Percentiles rank a stretch among this genome's conserved stretches.
Conservation (phyloP, 805 yeast genomes). For the Candida peoriensis region DNA sequence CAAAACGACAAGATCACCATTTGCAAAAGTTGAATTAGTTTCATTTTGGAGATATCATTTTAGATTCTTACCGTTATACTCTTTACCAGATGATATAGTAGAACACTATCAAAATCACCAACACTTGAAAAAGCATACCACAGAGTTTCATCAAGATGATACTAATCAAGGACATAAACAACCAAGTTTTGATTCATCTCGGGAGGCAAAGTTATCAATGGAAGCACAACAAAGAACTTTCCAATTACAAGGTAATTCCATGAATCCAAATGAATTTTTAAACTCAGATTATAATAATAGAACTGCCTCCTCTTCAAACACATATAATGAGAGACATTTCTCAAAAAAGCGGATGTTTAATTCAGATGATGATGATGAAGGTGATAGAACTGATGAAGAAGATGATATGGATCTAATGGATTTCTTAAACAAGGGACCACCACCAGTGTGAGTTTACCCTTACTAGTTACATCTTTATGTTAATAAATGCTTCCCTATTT, state of each 20-base stretch:
- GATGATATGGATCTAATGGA: slow-evolving; percentile 42
- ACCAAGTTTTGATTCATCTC: neutral
- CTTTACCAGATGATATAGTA: slow-evolving; percentile 31
- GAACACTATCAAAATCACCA: slow-evolving; percentile 2
- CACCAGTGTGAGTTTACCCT: slow-evolving; percentile 1
- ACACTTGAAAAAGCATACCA: neutral
- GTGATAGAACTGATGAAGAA: too few relatives aligned
- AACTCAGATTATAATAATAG: slow-evolving; percentile 5
- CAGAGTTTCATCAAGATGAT: slow-evolving; percentile 6
- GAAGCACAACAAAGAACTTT: too few relatives aligned
- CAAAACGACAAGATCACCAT: slow-evolving; percentile 21
- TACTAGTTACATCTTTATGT: neutral
- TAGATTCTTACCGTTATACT: slow-evolving; percentile 40
- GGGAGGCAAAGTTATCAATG: slow-evolving; percentile 2
- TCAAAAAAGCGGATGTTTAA: too few relatives aligned
- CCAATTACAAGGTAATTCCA: neutral
- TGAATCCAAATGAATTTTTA: slow-evolving; percentile 16
- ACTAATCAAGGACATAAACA: too few relatives aligned
- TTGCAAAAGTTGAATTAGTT: slow-evolving; percentile 23
- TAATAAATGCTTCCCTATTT: too few relatives aligned
- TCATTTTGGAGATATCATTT: slow-evolving; percentile 35
- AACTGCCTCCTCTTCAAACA: too few relatives aligned
- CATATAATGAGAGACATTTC: too few relatives aligned
- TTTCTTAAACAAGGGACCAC: slow-evolving; percentile 39
- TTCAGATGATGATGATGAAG: slow-evolving; percentile 4